phyloP scores from a whole-genome alignment of 2,329 filamentous ascomycete genomes.

The Coniochaeta hoffmannii region DNA sequence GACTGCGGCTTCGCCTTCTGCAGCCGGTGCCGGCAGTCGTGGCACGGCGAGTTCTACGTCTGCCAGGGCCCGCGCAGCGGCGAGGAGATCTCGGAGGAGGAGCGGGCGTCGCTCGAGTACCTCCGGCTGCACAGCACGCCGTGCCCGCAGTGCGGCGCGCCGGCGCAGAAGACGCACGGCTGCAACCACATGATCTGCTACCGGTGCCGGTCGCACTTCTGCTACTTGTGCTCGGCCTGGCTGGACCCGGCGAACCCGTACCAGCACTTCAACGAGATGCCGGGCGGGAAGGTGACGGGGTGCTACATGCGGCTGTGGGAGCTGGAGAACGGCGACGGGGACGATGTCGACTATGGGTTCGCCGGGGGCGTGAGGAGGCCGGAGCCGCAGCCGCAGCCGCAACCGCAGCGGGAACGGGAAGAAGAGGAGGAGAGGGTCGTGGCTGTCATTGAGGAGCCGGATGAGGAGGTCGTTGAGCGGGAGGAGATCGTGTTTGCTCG shows the following conservation, averaged over 20 bases:
- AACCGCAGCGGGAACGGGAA: not conserved
- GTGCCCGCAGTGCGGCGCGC: conserved; percentile 80
- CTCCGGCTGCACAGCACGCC: conserved; percentile 73
- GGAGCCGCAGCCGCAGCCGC: conserved; percentile 8
- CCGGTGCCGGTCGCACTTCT: conserved; percentile 86
- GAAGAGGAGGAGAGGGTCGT: conserved; percentile 10
- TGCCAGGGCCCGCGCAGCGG: conserved; percentile 60
- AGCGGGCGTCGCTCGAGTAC: conserved; percentile 81
- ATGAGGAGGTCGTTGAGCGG: conserved; percentile 22
- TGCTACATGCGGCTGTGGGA: conserved; percentile 92
- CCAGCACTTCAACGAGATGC: conserved; percentile 70
- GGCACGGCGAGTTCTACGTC: conserved; percentile 81
- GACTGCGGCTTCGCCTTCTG: conserved; percentile 91
- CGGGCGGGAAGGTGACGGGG: conserved; percentile 41
- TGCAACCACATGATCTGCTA: conserved; percentile 98
- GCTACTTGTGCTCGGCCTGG: conserved; percentile 89
- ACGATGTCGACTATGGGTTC: conserved; percentile 39
- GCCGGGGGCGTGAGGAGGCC: conserved; percentile 26
- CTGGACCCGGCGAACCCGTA: conserved; percentile 77
- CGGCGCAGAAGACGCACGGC: conserved; percentile 82
- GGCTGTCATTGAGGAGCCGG: conserved; percentile 24
- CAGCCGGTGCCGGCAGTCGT: conserved; percentile 59
- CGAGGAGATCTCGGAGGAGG: conserved; percentile 71
- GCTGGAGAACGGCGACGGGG: conserved; percentile 70
- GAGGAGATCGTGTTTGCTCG: conserved; percentile 14